phyloP scores from a whole-genome alignment of 2,329 filamentous ascomycete species.

The Beauveria rudraprayagi region DNA sequence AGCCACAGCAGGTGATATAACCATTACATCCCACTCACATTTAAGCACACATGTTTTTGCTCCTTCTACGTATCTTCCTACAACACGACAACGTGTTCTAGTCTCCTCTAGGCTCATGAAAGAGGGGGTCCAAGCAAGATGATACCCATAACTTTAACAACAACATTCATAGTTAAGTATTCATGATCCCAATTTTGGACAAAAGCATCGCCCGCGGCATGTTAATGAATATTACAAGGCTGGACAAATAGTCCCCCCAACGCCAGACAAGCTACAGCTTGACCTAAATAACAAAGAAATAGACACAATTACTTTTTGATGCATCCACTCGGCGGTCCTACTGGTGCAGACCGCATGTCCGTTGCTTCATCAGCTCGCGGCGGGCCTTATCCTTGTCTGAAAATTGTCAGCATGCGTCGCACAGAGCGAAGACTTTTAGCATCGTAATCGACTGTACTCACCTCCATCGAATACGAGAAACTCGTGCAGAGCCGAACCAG shows the following conservation, averaged over 20 bases:
- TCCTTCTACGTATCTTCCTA: no score
- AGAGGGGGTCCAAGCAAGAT: not conserved
- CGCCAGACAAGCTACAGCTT: conserved; percentile 1
- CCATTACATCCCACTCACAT: no score
- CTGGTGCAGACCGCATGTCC: conserved; percentile 45
- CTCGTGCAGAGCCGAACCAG: conserved; percentile 79
- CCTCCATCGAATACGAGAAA: conserved; percentile 51
- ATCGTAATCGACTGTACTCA: conserved; percentile 16
- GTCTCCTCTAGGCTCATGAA: no score
- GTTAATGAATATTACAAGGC: conserved; percentile 2
- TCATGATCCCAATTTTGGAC: no score
- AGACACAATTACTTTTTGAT: not conserved
- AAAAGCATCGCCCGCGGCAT: not conserved
- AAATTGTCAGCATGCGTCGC: conserved; percentile 2
- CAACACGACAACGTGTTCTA: no score
- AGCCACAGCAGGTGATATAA: no score
- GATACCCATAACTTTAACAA: not conserved
- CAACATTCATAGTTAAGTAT: not conserved
- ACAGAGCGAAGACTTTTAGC: conserved; percentile 23
- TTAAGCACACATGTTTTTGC: no score
- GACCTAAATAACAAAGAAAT: not conserved
- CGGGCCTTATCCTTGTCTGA: conserved; percentile 60
- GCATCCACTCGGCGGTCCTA: not conserved
- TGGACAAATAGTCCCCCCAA: not conserved
- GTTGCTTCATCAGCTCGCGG: conserved; percentile 57